A percentile compares a stretch with the other conserved stretches of the same genome.
phyloP scores from a whole-genome alignment of 345 rosid genomes.

The Gossypium mustelinum region DNA sequence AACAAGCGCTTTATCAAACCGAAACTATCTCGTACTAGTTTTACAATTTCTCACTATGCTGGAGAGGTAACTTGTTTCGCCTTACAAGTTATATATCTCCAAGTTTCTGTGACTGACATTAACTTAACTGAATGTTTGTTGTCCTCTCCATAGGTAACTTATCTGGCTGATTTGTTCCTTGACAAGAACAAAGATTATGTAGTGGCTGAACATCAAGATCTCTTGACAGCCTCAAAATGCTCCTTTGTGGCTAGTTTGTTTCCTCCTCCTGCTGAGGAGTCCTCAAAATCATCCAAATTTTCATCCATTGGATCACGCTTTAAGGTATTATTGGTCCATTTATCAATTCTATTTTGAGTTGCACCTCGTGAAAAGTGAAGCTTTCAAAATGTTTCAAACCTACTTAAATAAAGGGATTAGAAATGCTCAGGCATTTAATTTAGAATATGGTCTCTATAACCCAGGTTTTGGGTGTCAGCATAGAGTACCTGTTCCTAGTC shows the following conservation, averaged over 20 bases:
- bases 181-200: conserved; percentile 99
- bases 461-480: background rate
- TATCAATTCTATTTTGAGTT: background rate
- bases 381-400: conserved; percentile 1
- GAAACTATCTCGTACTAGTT: conserved; percentile 93
- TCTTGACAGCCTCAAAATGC: conserved; percentile 73
- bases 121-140: conserved; percentile 15
- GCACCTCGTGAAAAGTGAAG: background rate
- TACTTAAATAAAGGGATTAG: background rate
- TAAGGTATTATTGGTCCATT: conserved; percentile 50
- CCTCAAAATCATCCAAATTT: conserved; percentile 94
- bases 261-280: conserved; percentile 85
- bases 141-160: conserved; percentile 55
- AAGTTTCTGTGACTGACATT: conserved; percentile 4
- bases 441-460: no score
- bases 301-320: conserved; percentile 97
- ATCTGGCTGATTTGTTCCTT: conserved; percentile 90
- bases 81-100: conserved; percentile 9
- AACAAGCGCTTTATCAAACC: conserved; percentile 95
- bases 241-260: conserved; percentile 71
- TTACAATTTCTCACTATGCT: conserved; percentile 93
- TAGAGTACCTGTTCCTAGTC: background rate
- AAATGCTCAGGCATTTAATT: no score
- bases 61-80: conserved; percentile 71
- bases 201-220: conserved; percentile 99